Conservation (phyloP, 257 asterid genomes). For the Apocynum venetum region DNA sequence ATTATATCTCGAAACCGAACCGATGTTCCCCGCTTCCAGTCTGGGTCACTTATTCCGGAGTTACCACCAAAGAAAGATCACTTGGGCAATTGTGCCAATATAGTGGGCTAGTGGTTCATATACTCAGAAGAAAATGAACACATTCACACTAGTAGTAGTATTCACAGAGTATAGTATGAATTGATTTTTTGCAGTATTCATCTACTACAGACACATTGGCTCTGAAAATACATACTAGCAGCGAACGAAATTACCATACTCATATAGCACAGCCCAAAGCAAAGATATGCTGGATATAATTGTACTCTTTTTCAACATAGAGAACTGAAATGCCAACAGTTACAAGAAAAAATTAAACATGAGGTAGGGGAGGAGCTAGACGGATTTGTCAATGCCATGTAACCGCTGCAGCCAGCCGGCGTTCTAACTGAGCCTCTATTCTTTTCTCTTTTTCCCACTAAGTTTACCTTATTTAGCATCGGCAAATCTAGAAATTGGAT, state of each 20-base stretch:
- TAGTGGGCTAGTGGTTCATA: too few species aligned
- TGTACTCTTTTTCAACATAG: not conserved
- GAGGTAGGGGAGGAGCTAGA: not conserved
- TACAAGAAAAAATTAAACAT: not conserved
- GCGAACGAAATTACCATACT: not conserved
- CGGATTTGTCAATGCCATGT: not conserved
- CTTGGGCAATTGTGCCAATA: too few species aligned
- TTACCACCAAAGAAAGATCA: too few species aligned
- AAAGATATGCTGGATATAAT: not conserved
- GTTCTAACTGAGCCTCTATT: not conserved
- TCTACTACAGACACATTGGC: not conserved
- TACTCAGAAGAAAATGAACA: too few species aligned
- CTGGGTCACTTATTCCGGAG: too few species aligned
- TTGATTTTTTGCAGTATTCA: too few species aligned
- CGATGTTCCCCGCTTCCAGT: too few species aligned
- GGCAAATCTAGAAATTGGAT: conserved; percentile 15
- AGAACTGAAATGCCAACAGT: not conserved
- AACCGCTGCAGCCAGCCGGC: not conserved
- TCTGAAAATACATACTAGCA: not conserved
- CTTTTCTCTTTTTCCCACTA: too few species aligned
- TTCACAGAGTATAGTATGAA: too few species aligned
- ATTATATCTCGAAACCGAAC: too few species aligned
- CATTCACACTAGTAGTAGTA: too few species aligned
- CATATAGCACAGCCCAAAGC: not conserved
- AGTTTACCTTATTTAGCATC: not conserved